These are phyloP conservation scores for Pleoardoris graminearum DNA, from an alignment of 2,329 filamentous ascomycete species.

Conservation along the genomic window DNA sequence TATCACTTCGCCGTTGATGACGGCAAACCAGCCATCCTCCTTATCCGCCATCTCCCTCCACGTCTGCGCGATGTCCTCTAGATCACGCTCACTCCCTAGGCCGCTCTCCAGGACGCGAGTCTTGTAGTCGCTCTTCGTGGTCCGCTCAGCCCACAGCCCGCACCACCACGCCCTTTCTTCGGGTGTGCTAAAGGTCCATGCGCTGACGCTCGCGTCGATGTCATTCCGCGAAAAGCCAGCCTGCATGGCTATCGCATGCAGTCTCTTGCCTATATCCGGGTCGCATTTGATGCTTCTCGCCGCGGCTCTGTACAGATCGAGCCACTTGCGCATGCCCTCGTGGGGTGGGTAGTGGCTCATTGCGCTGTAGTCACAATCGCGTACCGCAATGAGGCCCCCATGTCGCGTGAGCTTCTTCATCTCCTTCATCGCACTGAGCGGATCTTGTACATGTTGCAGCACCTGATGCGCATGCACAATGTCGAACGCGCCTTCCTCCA, in stretches of 20 bases:
- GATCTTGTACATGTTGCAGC: conserved; percentile 59
- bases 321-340: conserved; percentile 40
- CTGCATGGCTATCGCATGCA: conserved; percentile 45
- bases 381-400: conserved; percentile 57
- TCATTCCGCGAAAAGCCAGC: conserved; percentile 45
- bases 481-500: conserved; percentile 54
- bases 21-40: conserved; percentile 49
- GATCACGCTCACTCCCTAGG: conserved; percentile 42
- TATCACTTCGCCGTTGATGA: conserved; percentile 50
- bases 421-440: conserved; percentile 55
- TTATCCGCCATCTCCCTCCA: conserved; percentile 48
- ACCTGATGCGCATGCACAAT: conserved; percentile 64
- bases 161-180: conserved; percentile 48
- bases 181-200: conserved; percentile 49
- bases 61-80: conserved; percentile 45
- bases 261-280: conserved; percentile 40
- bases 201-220: conserved; percentile 46
- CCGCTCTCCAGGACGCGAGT: conserved; percentile 44
- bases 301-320: conserved; percentile 38
- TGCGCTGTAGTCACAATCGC: conserved; percentile 42
- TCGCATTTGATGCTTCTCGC: conserved; percentile 38
- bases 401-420: conserved; percentile 59
- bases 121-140: conserved; percentile 41
- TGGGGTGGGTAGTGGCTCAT: conserved; percentile 47
- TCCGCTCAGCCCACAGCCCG: conserved; percentile 45